Evolutionary conservation across 148 eudicot species (phyloP).

Genomic region (Pharnaceum exiguum): DNA sequence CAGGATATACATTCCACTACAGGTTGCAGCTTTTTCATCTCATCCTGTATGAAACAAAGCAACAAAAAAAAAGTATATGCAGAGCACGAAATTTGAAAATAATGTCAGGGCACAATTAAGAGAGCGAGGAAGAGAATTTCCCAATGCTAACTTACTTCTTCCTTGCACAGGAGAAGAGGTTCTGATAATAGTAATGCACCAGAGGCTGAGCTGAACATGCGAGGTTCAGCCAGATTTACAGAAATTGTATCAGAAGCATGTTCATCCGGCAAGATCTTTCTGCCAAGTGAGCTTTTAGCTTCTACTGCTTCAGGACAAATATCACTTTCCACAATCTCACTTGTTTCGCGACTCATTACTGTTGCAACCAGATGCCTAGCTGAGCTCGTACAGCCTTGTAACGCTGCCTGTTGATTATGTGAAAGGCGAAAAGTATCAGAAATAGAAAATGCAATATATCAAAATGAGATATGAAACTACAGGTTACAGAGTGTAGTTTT

Average conservation of each 20-base stretch:
- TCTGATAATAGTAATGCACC: slow-evolving; percentile 27
- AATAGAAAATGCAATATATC: no score
- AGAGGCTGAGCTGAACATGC: slow-evolving; percentile 6
- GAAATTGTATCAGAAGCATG: slow-evolving; percentile 37
- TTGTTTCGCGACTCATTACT: no score
- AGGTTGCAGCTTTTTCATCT: slow-evolving; percentile 31
- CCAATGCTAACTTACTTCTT: slow-evolving; percentile 36
- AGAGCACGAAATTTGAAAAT: no score
- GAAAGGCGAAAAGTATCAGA: no score
- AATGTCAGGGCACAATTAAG: no score
- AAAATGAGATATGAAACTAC: no score
- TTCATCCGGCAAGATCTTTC: slow-evolving; percentile 38
- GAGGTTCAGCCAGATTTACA: slow-evolving; percentile 27
- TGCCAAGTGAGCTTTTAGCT: slow-evolving; percentile 55
- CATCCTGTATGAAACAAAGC: slow-evolving; percentile 47
- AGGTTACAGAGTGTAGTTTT: no score
- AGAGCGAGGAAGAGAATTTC: not conserved
- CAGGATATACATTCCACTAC: slow-evolving; percentile 40
- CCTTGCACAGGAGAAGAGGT: slow-evolving; percentile 27
- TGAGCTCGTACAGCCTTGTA: no score
- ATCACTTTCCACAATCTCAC: slow-evolving; percentile 46
- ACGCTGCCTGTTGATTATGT: no score
- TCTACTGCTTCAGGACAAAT: slow-evolving; percentile 72
- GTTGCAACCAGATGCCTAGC: no score
- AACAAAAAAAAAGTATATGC: not conserved